Evolutionary conservation across 2,329 filamentous ascomycete genomes (phyloP).

Genomic region (Exophiala sp.): DNA sequence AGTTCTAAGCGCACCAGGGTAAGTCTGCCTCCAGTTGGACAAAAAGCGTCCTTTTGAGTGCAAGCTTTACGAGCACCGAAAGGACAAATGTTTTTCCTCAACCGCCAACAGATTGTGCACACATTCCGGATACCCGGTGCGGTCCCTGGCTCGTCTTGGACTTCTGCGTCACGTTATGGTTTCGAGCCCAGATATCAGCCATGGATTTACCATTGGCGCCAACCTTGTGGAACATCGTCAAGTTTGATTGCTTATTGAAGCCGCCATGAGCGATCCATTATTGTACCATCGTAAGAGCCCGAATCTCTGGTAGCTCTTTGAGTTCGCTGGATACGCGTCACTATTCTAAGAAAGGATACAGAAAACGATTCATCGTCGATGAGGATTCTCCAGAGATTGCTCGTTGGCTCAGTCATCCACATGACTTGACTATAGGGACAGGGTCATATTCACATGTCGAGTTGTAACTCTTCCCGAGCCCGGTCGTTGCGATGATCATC

Average conservation of each 20-base stretch:
- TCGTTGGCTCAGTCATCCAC: not conserved
- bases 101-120: no score
- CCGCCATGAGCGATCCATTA: not conserved
- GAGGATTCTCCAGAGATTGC: not conserved
- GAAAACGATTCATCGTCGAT: not conserved
- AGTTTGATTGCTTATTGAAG: not conserved
- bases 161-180: no score
- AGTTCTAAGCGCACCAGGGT: not conserved
- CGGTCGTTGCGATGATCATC: not conserved
- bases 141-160: no score
- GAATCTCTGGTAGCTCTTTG: not conserved
- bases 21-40: not conserved
- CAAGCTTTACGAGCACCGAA: not conserved
- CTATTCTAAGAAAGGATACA: not conserved
- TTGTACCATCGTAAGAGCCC: not conserved
- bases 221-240: no score
- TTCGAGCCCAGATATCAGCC: no score
- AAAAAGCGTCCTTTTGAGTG: conserved; percentile 3
- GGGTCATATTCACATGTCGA: not conserved
- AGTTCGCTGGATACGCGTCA: not conserved
- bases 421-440: not conserved
- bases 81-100: no score
- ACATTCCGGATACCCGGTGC: no score
- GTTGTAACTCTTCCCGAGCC: no score
- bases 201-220: no score